phyloP scores from a whole-genome alignment of 2,329 filamentous ascomycete species.

The Diplodia intermedia region DNA sequence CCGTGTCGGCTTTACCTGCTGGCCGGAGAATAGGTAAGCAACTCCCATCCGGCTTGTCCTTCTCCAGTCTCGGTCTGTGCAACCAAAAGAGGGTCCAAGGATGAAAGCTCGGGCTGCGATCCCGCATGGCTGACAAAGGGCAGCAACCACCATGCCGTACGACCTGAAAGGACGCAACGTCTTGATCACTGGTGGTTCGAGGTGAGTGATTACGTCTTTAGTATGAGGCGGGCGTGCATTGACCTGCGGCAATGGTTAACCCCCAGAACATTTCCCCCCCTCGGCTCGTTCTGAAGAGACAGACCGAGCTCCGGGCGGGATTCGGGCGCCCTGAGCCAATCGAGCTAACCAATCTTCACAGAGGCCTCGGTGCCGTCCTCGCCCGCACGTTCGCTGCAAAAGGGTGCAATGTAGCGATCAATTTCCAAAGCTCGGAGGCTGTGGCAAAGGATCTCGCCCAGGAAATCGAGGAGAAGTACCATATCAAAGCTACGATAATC shows the following conservation, averaged over 20 bases:
- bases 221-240: background rate
- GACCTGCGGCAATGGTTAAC: background rate
- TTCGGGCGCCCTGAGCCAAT: background rate
- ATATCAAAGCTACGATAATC: constrained; percentile 62
- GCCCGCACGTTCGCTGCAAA: constrained; percentile 70
- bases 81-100: background rate
- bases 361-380: constrained; percentile 75
- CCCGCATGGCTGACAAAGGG: background rate
- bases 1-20: background rate
- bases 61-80: background rate
- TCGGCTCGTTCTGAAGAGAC: background rate
- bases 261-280: background rate
- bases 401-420: constrained; percentile 74
- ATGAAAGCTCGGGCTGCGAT: background rate
- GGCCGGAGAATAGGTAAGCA: background rate
- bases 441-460: constrained; percentile 66
- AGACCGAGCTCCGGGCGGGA: background rate
- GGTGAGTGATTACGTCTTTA: constrained; percentile 53
- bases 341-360: constrained; percentile 39
- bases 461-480: constrained; percentile 61
- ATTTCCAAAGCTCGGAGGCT: constrained; percentile 69
- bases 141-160: constrained; percentile 62
- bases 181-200: constrained; percentile 68
- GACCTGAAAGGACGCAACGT: constrained; percentile 67
- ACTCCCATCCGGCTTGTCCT: background rate